Evolutionary conservation across 192 early-diverging fungal genomes (phyloP).

Genomic region (Cladochytrium replicatum): DNA sequence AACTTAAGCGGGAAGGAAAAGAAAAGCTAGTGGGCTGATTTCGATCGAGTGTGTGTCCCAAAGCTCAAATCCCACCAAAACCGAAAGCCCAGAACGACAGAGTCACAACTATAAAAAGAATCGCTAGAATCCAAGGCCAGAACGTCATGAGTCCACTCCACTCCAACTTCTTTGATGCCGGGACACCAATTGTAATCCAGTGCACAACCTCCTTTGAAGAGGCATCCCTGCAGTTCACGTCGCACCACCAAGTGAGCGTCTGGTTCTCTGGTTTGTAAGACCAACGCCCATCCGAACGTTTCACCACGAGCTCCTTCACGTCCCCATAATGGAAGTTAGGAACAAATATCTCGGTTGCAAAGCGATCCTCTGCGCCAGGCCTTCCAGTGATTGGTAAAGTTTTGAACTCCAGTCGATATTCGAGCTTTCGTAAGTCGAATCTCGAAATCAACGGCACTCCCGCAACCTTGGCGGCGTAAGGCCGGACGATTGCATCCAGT

Average conservation of each 20-base stretch:
- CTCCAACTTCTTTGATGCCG: no score
- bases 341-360: conserved; percentile 59
- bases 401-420: conserved; percentile 52
- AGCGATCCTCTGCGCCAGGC: background rate
- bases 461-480: conserved; percentile 66
- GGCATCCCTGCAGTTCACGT: no score
- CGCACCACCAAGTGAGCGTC: conserved; percentile 48
- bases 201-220: no score
- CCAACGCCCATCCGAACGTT: conserved; percentile 61
- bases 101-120: no score
- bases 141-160: no score
- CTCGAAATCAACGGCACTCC: conserved; percentile 48
- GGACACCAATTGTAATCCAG: no score
- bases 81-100: no score
- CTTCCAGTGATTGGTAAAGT: conserved; percentile 17
- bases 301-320: conserved; percentile 35
- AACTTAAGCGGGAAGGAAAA: no score
- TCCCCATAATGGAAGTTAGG: conserved; percentile 61
- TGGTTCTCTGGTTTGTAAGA: conserved; percentile 55
- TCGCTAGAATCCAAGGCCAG: no score
- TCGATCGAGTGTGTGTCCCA: no score
- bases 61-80: no score
- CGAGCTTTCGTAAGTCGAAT: conserved; percentile 50
- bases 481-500: conserved; percentile 67
- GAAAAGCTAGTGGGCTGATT: no score